phyloP scores from a whole-genome alignment of 306 rosid species.

The Canavalia ensiformis region DNA sequence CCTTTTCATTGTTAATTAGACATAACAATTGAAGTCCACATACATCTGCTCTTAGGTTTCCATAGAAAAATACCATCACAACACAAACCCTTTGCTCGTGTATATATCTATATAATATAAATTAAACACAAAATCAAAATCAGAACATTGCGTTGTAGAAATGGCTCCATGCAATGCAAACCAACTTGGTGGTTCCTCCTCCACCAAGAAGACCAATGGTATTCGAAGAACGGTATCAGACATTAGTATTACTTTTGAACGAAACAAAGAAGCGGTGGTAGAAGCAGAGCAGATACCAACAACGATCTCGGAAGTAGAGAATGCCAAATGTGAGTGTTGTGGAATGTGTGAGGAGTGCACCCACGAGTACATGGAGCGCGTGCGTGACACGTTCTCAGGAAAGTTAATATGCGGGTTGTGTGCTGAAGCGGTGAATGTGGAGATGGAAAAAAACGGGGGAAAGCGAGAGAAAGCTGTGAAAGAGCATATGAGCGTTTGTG shows the following conservation, averaged over 20 bases:
- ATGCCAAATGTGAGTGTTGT: slow-evolving; percentile 74
- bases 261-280: slow-evolving; percentile 35
- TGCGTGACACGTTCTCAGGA: slow-evolving; percentile 57
- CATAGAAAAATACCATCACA: too few species aligned
- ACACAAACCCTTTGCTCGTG: too few species aligned
- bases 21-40: slow-evolving; percentile 21
- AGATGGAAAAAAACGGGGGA: slow-evolving; percentile 64
- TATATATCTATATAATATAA: too few species aligned
- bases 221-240: slow-evolving; percentile 62
- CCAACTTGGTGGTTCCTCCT: not conserved
- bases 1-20: slow-evolving; percentile 1
- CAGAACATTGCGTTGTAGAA: not conserved
- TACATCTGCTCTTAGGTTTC: slow-evolving; percentile 24
- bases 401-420: slow-evolving; percentile 68
- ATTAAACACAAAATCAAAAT: not conserved
- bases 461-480: slow-evolving; percentile 59
- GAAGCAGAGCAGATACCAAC: not conserved
- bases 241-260: slow-evolving; percentile 35
- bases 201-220: not conserved
- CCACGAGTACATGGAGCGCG: slow-evolving; percentile 52
- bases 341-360: slow-evolving; percentile 73
- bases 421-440: slow-evolving; percentile 66
- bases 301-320: slow-evolving; percentile 47
- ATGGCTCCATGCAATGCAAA: not conserved
- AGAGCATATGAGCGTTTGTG: slow-evolving; percentile 63